These are phyloP conservation scores for Chlamydomonas sphaeroides DNA, from an alignment of 139 green algal genomes.

Conservation along the genomic window DNA sequence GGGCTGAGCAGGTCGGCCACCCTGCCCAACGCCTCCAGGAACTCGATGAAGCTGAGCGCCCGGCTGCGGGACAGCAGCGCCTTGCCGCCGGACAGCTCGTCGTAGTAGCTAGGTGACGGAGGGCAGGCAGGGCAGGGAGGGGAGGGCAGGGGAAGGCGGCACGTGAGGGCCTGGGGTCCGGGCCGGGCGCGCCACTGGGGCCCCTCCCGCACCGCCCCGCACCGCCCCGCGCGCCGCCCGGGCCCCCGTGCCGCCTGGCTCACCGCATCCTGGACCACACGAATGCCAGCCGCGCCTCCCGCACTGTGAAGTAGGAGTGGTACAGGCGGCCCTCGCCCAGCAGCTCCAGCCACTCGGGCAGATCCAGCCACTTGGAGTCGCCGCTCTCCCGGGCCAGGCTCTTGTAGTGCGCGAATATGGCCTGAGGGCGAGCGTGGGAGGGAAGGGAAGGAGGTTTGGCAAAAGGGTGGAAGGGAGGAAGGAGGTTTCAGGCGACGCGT, in stretches of 20 bases:
- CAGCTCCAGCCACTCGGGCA: slow-evolving; percentile 50
- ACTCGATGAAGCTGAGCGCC: slow-evolving; percentile 62
- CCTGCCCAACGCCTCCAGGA: slow-evolving; percentile 66
- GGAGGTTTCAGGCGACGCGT: too few relatives aligned
- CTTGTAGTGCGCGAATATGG: slow-evolving; percentile 53
- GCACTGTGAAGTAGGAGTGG: slow-evolving; percentile 50
- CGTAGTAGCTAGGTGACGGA: background rate
- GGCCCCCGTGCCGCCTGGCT: background rate
- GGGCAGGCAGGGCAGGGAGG: background rate
- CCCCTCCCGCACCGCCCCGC: slow-evolving; percentile 18
- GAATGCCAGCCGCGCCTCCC: slow-evolving; percentile 60
- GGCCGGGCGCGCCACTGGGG: too few relatives aligned
- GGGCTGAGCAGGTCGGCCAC: slow-evolving; percentile 62
- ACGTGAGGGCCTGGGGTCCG: too few relatives aligned
- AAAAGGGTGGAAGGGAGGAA: too few relatives aligned
- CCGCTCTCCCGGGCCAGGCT: background rate
- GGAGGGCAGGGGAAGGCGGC: background rate
- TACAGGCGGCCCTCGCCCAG: slow-evolving; percentile 29
- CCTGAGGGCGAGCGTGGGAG: background rate
- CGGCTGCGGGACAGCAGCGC: slow-evolving; percentile 9
- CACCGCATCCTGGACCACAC: slow-evolving; percentile 57
- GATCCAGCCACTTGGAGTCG: slow-evolving; percentile 23
- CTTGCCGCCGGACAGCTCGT: slow-evolving; percentile 9
- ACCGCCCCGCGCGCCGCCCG: too few relatives aligned
- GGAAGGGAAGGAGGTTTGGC: too few relatives aligned